phyloP scores from a whole-genome alignment of 371 early-diverging fungal genomes.

The Amoeboradix gromovi region DNA sequence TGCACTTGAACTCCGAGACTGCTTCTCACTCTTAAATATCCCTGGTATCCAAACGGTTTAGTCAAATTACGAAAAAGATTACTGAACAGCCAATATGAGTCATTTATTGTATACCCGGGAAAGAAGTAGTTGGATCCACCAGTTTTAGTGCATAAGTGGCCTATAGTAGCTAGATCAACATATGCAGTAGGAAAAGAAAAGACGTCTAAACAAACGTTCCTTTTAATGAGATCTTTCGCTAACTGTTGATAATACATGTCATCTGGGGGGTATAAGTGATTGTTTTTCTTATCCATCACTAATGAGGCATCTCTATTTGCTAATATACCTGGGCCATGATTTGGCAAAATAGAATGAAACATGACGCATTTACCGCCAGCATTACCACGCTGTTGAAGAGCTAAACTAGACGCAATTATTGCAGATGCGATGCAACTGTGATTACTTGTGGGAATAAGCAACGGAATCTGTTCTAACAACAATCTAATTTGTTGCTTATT shows the following conservation, averaged over 20 bases:
- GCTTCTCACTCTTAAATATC: conserved; percentile 53
- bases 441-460: too few relatives aligned
- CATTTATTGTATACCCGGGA: conserved; percentile 29
- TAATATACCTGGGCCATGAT: conserved; percentile 51
- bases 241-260: conserved; percentile 49
- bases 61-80: conserved; percentile 34
- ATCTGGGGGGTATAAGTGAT: conserved; percentile 45
- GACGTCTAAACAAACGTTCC: conserved; percentile 52
- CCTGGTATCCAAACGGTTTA: conserved; percentile 59
- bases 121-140: conserved; percentile 61
- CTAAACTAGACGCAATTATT: conserved; percentile 15
- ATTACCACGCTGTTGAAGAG: conserved; percentile 13
- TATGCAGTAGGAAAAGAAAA: conserved; percentile 59
- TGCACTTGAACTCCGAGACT: conserved; percentile 46
- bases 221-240: conserved; percentile 37
- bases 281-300: conserved; percentile 65
- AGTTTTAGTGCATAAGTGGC: conserved; percentile 23
- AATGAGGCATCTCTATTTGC: conserved; percentile 50
- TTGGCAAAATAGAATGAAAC: conserved; percentile 53
- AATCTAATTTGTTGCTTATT: background rate
- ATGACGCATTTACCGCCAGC: conserved; percentile 55
- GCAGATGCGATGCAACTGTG: conserved; percentile 44
- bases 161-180: conserved; percentile 55
- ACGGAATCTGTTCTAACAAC: background rate
- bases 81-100: conserved; percentile 30